phyloP scores from a whole-genome alignment of 129 eudicot species.

The Tagetes patula region DNA sequence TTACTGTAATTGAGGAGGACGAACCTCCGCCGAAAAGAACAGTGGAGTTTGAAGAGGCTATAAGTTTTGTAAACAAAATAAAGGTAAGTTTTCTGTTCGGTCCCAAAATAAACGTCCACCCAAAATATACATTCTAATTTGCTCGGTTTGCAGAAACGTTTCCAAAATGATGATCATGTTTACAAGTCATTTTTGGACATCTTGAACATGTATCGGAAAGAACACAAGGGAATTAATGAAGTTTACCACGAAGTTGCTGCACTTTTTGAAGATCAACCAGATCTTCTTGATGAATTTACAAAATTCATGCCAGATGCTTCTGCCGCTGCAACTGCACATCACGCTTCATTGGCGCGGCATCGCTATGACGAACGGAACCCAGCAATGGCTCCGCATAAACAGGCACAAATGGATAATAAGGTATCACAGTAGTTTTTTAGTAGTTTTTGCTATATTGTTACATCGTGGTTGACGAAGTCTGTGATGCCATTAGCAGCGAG shows the following conservation, averaged over 20 bases:
- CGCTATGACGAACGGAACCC: conserved; percentile 35
- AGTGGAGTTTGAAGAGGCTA: conserved; percentile 92
- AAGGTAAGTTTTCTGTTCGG: conserved; percentile 36
- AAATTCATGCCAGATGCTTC: conserved; percentile 39
- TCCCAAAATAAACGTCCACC: background rate
- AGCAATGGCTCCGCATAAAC: conserved; percentile 48
- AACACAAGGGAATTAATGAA: conserved; percentile 76
- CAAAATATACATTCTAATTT: conserved; percentile 9
- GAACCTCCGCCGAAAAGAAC: conserved; percentile 75
- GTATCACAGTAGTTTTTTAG: conserved; percentile 20
- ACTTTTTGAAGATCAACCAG: conserved; percentile 47
- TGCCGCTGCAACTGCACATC: conserved; percentile 54
- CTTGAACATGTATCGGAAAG: conserved; percentile 88
- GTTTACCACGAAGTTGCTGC: conserved; percentile 70
- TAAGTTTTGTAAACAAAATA: conserved; percentile 94
- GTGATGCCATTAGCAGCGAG: conserved; percentile 52
- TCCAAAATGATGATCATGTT: conserved; percentile 77
- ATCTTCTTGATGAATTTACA: conserved; percentile 79
- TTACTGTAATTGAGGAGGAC: conserved; percentile 74
- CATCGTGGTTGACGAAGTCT: background rate
- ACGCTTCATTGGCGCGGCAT: conserved; percentile 27
- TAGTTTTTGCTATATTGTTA: background rate
- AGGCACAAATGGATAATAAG: conserved; percentile 63
- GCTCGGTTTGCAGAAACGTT: conserved; percentile 60
- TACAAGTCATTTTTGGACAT: conserved; percentile 86